Percentiles rank a stretch among this genome's conserved stretches.
phyloP scores from a whole-genome alignment of 2,329 filamentous ascomycete genomes.

The Byssoonygena ceratinophila region DNA sequence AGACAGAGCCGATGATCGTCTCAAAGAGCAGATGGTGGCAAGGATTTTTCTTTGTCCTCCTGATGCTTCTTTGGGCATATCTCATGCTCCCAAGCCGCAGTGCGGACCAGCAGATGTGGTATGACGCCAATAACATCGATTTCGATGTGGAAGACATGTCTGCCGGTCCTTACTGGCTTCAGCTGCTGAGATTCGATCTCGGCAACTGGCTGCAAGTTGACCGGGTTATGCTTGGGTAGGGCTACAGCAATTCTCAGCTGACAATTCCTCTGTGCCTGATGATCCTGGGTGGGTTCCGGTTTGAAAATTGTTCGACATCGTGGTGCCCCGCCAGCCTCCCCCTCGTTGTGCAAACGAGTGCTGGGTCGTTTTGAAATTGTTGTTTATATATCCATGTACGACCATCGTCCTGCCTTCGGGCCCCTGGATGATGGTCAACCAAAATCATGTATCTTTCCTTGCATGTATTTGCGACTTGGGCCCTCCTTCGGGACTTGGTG shows the following conservation, averaged over 20 bases:
- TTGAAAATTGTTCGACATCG: neutral
- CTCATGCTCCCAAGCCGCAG: conserved; percentile 9
- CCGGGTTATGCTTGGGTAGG: conserved; percentile 15
- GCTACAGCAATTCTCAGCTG: neutral
- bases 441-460: conserved; percentile 8
- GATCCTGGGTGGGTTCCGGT: conserved; percentile 8
- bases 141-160: neutral
- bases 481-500: conserved; percentile 11
- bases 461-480: neutral
- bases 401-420: conserved; percentile 5
- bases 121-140: conserved; percentile 15
- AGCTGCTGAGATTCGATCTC: conserved; percentile 11
- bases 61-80: conserved; percentile 15
- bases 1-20: conserved; percentile 13
- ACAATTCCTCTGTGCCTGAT: neutral
- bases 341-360: neutral
- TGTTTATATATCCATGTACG: neutral
- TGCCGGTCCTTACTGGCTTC: conserved; percentile 9
- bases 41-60: conserved; percentile 8
- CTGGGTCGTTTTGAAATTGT: neutral
- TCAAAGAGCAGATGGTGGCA: conserved; percentile 3
- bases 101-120: conserved; percentile 14
- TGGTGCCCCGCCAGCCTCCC: neutral
- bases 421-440: conserved; percentile 1
- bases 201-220: conserved; percentile 14